Conservation (phyloP, 768 basidiomycete genomes). For the Hydnomerulius pinastri region DNA sequence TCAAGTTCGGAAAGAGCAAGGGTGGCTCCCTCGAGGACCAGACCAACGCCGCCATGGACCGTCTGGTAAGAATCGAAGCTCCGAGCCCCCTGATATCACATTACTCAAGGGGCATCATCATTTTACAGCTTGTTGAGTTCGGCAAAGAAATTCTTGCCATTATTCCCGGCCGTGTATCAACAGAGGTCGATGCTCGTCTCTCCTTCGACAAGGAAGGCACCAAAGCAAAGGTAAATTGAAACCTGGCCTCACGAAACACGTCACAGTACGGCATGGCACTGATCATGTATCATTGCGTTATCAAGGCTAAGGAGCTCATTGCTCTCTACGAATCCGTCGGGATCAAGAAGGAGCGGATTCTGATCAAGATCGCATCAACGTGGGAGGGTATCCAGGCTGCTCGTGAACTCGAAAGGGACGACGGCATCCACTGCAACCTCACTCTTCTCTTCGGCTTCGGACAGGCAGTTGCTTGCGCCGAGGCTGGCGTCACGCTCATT, state of each 20-base stretch:
- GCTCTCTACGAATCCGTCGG: slow-evolving; percentile 93
- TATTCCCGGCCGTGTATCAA: slow-evolving; percentile 98
- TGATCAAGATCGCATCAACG: slow-evolving; percentile 99
- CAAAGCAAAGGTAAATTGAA: slow-evolving; percentile 70
- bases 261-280: slow-evolving; percentile 3
- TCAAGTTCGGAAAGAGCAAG: slow-evolving; percentile 76
- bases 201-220: slow-evolving; percentile 95
- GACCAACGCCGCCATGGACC: slow-evolving; percentile 79
- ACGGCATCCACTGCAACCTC: slow-evolving; percentile 97
- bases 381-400: slow-evolving; percentile 99
- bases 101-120: slow-evolving; percentile 11
- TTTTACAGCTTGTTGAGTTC: slow-evolving; percentile 87
- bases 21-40: slow-evolving; percentile 77
- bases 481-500: slow-evolving; percentile 97
- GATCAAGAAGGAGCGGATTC: slow-evolving; percentile 88
- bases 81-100: slow-evolving; percentile 8
- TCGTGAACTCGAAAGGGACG: slow-evolving; percentile 88
- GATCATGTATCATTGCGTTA: slow-evolving; percentile 11
- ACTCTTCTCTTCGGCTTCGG: slow-evolving; percentile 98
- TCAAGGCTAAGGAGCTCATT: slow-evolving; percentile 82
- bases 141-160: slow-evolving; percentile 93
- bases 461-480: slow-evolving; percentile 98
- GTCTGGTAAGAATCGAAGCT: slow-evolving; percentile 62
- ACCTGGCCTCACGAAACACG: slow-evolving; percentile 23
- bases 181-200: slow-evolving; percentile 96